Percentiles rank a stretch among this genome's conserved stretches.
phyloP scores from a whole-genome alignment of 257 asterid genomes.

The Fraxinus americana region DNA sequence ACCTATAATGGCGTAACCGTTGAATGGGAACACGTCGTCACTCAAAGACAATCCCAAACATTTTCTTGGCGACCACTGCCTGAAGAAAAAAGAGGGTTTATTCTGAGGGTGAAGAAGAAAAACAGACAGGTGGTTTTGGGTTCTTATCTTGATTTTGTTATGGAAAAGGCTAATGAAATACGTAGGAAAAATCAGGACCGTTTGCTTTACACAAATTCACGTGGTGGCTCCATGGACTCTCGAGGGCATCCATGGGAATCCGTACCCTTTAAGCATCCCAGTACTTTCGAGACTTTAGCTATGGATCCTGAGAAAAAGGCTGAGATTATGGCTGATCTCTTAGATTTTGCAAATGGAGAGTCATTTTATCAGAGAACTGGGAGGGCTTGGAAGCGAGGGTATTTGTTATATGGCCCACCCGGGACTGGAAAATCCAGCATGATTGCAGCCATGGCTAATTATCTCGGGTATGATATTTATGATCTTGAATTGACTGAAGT shows the following conservation, averaged over 20 bases:
- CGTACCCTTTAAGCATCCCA: conserved; percentile 66
- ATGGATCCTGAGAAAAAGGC: conserved; percentile 46
- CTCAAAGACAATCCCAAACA: conserved; percentile 48
- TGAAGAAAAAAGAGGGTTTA: conserved; percentile 63
- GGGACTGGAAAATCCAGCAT: conserved; percentile 67
- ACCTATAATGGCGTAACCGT: conserved; percentile 44
- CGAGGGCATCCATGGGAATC: conserved; percentile 65
- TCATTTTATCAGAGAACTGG: conserved; percentile 59
- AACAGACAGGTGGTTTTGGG: conserved; percentile 44
- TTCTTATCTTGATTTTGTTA: conserved; percentile 49
- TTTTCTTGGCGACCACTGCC: conserved; percentile 65
- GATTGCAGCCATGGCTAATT: conserved; percentile 69
- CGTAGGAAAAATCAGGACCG: conserved; percentile 59
- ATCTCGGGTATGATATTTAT: conserved; percentile 55
- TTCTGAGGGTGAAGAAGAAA: conserved; percentile 44
- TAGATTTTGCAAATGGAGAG: conserved; percentile 55
- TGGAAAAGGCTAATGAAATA: conserved; percentile 46
- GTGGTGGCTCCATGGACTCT: conserved; percentile 61
- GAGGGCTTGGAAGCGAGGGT: conserved; percentile 65
- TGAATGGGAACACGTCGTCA: conserved; percentile 63
- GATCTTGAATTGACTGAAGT: conserved; percentile 60
- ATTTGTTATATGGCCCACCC: conserved; percentile 53
- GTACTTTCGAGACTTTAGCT: conserved; percentile 56
- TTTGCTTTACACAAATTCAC: conserved; percentile 51
- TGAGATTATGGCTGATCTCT: conserved; percentile 46